A percentile compares a stretch with the other conserved stretches of the same genome.
Conservation (phyloP, 2,329 filamentous ascomycete genomes). For the Pestalotiopsis sp. region DNA sequence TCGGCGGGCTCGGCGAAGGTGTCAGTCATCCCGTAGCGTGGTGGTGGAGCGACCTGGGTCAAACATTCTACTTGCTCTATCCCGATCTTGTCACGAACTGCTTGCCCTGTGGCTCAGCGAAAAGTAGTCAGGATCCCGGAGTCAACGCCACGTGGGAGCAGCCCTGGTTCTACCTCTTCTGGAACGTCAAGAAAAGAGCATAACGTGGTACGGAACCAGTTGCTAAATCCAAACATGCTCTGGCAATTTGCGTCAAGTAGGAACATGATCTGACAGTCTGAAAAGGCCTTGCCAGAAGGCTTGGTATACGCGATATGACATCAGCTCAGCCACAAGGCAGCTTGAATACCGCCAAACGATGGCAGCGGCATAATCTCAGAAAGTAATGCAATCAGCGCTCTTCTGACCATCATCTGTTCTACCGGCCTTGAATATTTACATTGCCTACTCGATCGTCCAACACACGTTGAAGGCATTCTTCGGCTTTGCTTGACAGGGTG, state of each 20-base stretch:
- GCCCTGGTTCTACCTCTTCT: no score
- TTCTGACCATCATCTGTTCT: neutral
- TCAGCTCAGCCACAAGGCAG: neutral
- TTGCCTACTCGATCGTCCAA: neutral
- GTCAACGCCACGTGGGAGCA: no score
- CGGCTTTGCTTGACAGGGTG: neutral
- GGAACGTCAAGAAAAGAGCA: no score
- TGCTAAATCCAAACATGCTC: no score
- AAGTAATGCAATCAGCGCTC: neutral
- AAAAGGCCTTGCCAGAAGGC: neutral
- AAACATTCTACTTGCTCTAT: no score
- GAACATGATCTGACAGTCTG: neutral
- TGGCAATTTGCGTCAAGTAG: no score
- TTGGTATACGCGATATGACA: neutral
- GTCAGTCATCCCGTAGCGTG: neutral
- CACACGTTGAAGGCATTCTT: no score
- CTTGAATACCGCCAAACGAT: neutral
- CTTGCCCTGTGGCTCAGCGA: no score
- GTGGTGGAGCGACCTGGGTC: neutral
- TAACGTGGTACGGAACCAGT: no score
- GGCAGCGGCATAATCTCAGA: neutral
- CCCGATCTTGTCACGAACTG: no score
- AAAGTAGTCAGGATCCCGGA: no score
- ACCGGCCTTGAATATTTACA: neutral
- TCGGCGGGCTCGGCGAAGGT: neutral